Base-by-base conservation (phyloP, 2,329 filamentous ascomycete species). In the Venturiaceae sp. region DNA sequence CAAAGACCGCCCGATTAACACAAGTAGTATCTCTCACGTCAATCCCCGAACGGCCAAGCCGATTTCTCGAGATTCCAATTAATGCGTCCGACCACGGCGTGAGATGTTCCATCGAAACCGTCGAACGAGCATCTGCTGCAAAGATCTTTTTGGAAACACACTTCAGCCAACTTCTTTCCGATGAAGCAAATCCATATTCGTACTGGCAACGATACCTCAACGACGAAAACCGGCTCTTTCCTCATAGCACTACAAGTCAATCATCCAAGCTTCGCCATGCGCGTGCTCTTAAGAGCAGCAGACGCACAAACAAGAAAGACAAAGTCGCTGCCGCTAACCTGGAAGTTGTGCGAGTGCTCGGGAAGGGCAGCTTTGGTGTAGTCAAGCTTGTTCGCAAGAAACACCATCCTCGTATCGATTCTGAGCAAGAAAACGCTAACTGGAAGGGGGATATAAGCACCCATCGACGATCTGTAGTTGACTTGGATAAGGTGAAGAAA, bases 351-450 rank as follows among this genome's bases (percentile, higher is more conserved):
- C 88, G 91, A 64, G 80, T 95, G 19, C 78, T 97, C 5, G 92
- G 94, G 0, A 95, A 94, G 69, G 92, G 94, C 8, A 96, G 92
- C 67, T 99, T 97, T 72, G 92, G 94, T 0, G 86, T 96, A 26
- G 94, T 99, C 16, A 83, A 87, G 50, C 78, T 99, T 36, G 92
- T 97, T 2, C 85, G 84, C 58, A 87, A 92, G 68, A 86, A 76
- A 63, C 30, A 16, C 30, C 44, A 50, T 50, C 44, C 44, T n/a
- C 63, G 60, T 63, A 46, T 66, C 64, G 50, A 70, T 59, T 67
- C 64, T 53, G 66, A 70, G 6, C 57, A 62, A 21, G 14, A 55
- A 16, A 33, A 13, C 11, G 30, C 33, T 16, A 14, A n/a, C 13
- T 2, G 19, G 34, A 33, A 57, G 26, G 33, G 39, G 14, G 44